Evolutionary conservation across 768 basidiomycete genomes (phyloP), one percentile per base, ranked within the genome.

Genomic region (Tricholoma matsutake): DNA sequence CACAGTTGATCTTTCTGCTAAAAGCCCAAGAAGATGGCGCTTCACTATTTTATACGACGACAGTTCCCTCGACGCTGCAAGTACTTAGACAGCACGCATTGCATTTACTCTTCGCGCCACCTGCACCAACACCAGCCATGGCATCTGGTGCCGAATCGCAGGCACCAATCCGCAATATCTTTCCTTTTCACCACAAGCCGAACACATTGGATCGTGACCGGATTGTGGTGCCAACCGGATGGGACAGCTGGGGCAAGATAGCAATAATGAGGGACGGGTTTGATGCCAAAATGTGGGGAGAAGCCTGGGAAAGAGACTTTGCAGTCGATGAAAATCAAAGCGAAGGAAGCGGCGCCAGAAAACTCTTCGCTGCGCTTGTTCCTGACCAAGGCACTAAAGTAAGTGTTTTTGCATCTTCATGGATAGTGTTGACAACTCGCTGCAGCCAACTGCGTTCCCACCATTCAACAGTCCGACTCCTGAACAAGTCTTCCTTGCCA

Each of bases 171-270:
- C 86, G 88, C 39, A 92, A 92, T 67, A 85, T 88, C 1, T 97
- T 98, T 75, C 88, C 93, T 0, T 98, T 97, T 74, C 76, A 81
- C 3, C 85, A 92, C 58, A 89, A 91, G 65, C 89, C 97, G 1
- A 98, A 98, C 70, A 89, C 92, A 0, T 79, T 98, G 51, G 97
- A 98, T 71, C 86, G 97, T 32, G 96, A 98, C 68, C 88, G 86
- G 11, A 89, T 98, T 56, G 85, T 97, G 47, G 87, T 98, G 6
- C 97, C 96, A 1, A 85, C 93, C 1, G 97, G 97, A 1, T 99
- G 97, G 97, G 97, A 98, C 70, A 93, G 91, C 65, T 97, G 94
- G 92, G 95, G 96, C 0, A 98, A 98, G 78, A 96, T 98, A 60
- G 79, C 82, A 2, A 89, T 98, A 1, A 76, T 98, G 58, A 78